phyloP scores from a whole-genome alignment of 208 protist species.

The Naegleria fowleri region DNA sequence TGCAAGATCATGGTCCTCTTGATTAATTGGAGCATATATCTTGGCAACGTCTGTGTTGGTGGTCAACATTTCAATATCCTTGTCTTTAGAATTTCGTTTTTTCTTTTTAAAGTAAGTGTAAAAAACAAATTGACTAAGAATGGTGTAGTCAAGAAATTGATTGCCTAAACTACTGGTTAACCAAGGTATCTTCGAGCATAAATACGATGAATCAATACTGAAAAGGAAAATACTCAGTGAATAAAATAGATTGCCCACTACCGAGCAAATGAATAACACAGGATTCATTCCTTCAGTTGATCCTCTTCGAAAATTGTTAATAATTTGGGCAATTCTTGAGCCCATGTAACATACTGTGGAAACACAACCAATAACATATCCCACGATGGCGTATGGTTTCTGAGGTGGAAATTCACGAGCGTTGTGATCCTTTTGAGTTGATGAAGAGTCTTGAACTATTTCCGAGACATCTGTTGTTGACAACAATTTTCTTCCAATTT shows the following conservation, averaged over 20 bases:
- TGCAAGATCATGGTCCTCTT: no score
- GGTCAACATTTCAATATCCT: background rate
- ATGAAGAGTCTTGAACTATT: background rate
- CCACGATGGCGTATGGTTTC: background rate
- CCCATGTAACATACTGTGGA: background rate
- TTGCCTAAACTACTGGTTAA: background rate
- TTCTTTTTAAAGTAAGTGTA: background rate
- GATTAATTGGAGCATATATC: no score
- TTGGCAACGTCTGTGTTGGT: no score
- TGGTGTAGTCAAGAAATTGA: background rate
- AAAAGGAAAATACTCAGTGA: background rate
- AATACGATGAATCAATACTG: background rate
- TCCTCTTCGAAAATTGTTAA: constrained; percentile 23
- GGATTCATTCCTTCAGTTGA: background rate
- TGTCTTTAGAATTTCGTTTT: background rate
- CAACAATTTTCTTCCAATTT: no score
- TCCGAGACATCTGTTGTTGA: no score
- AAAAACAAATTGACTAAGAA: background rate
- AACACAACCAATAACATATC: constrained; percentile 13
- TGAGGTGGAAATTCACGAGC: background rate
- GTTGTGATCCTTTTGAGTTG: background rate
- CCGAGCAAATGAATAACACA: background rate
- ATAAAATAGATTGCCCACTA: background rate
- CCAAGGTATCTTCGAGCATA: background rate
- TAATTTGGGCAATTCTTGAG: constrained; percentile 13